phyloP scores from a whole-genome alignment of 2,329 filamentous ascomycete species.

The Teratosphaeria nubilosa region DNA sequence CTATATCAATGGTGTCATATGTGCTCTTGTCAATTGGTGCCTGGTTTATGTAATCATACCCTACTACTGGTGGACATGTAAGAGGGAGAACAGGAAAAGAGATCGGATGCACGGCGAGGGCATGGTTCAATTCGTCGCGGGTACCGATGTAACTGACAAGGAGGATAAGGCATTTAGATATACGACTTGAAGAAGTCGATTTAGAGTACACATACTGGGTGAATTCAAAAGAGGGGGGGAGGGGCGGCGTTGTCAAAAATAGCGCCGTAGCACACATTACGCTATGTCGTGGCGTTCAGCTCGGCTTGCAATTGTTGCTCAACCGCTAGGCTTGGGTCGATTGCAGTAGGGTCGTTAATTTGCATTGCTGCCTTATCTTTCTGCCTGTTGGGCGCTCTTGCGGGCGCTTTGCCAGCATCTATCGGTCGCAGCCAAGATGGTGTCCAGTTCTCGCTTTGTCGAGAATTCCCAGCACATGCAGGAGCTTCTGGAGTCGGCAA shows the following conservation, averaged over 20 bases:
- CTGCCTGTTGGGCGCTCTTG: background rate
- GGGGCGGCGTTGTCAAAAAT: no score
- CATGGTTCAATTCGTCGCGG: conserved; percentile 5
- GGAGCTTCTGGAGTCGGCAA: background rate
- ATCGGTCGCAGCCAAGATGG: background rate
- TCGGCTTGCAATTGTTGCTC: background rate
- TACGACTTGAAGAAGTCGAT: conserved; percentile 4
- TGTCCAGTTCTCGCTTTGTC: background rate
- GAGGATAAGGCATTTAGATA: conserved; percentile 28
- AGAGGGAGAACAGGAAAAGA: conserved; percentile 26
- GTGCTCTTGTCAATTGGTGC: conserved; percentile 29
- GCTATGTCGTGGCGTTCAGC: background rate
- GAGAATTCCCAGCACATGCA: background rate
- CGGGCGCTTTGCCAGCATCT: background rate
- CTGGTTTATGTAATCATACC: conserved; percentile 28
- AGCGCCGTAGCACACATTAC: no score
- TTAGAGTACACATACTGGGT: background rate
- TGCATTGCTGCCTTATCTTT: background rate
- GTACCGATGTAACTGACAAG: conserved; percentile 27
- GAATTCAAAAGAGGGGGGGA: no score
- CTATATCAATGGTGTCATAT: conserved; percentile 39
- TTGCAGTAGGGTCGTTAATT: background rate
- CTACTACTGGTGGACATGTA: conserved; percentile 28
- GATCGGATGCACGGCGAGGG: conserved; percentile 9
- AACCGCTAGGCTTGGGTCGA: background rate